Evolutionary conservation across 495 filamentous ascomycete genomes (phyloP), one percentile per base, ranked within the genome.

Genomic region (Rhypophila decipiens): DNA sequence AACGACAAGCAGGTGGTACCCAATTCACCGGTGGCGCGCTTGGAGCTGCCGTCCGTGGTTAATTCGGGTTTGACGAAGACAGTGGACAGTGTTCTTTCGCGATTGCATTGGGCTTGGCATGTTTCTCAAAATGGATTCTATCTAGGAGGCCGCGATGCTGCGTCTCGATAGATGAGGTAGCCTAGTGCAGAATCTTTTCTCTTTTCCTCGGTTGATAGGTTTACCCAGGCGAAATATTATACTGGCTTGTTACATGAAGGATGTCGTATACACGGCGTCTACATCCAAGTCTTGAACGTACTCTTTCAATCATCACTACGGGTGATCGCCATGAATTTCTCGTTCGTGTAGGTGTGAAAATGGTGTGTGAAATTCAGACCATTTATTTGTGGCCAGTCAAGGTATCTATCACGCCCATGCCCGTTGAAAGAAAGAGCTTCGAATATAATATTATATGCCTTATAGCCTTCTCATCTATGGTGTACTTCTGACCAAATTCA

Each of bases 11-110:
- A 35, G 76, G 76, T 24, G 76, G 76, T 38, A 77, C 74, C 20
- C 73, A 76, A 57, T 80, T 80, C 55, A 78, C 75, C 13, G 76
- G 76, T 44, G 76, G 76, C 55, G 76, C 75, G 27, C 57, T 80
- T 45, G 74, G 76, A 50, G 72, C 71, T 47, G 76, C 75, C 24
- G 73, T 80, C 43, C 62, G 76, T 46, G 69, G 69, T 59, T 78
- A 73, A 61, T 47, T 10, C 47, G 37, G 41, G 36, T 45, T 21
- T 45, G 42, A 51, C 52, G 42, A 45, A 29, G 38, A 43, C 40
- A 29, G 29, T 38, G 51, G 39, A 38, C 50, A 57, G 49, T 56
- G 55, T 56, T 57, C 55, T 33, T 60, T 62, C 51, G 45, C 50
- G 57, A 38, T 58, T 53, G 55, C 59, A 63, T 65, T 58, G 58